These are phyloP conservation scores for Stephania cephalantha DNA, from an alignment of 164 flowering plant species.

Conservation along the genomic window DNA sequence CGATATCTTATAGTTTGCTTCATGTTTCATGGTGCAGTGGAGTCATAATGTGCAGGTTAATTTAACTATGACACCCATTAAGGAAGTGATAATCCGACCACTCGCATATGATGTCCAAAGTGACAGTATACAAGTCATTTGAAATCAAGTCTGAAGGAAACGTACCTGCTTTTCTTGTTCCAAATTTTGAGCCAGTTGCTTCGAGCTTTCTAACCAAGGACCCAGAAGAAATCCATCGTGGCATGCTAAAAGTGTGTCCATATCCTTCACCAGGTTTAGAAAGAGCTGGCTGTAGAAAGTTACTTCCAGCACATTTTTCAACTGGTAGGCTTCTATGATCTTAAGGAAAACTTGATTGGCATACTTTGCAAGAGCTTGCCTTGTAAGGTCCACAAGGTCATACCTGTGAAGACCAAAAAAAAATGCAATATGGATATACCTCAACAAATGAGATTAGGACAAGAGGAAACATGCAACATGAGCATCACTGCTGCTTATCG, in stretches of 20 bases:
- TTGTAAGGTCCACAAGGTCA: conserved; percentile 66
- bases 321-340: conserved; percentile 42
- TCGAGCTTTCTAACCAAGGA: conserved; percentile 81
- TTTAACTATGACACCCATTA: background rate
- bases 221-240: conserved; percentile 73
- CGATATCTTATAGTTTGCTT: background rate
- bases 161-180: conserved; percentile 59
- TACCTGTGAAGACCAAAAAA: conserved; percentile 32
- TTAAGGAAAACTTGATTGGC: conserved; percentile 60
- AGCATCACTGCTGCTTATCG: too few species aligned
- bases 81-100: background rate
- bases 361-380: conserved; percentile 69
- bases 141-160: background rate
- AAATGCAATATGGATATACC: background rate
- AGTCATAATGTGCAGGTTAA: background rate
- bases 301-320: conserved; percentile 31
- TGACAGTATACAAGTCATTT: background rate
- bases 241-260: conserved; percentile 58
- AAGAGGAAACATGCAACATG: too few species aligned
- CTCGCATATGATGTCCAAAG: background rate
- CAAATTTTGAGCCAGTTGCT: conserved; percentile 48
- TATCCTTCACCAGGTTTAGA: conserved; percentile 50
- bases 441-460: background rate
- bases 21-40: background rate
- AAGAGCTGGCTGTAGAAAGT: conserved; percentile 36